Base-by-base conservation (phyloP, 805 yeast genomes). In the Ogataea philodendri region DNA sequence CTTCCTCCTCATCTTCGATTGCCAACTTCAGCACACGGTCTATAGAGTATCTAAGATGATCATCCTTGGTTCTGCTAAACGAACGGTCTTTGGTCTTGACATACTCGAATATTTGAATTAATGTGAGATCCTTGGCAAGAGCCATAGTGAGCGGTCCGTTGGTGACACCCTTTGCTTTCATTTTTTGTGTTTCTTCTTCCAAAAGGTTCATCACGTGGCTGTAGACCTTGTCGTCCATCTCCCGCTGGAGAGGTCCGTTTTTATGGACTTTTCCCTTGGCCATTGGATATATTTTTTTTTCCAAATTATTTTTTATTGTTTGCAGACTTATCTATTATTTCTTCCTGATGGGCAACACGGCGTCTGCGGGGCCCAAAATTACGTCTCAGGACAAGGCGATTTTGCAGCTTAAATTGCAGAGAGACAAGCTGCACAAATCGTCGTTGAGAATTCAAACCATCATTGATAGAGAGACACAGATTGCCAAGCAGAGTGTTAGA, bases 351-450 rank as follows among this genome's bases (percentile, higher is more conserved):
- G 67, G 67, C 11, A 61, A 61, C 29, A 30, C 56, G 11, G 25
- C 44, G 10, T 40, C 58, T 11, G 30, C 45, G 5, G 33, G 47
- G 7, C 74, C 78, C 1, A 79, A 76, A 53, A 78, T 90, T 13
- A 86, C 95, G 5, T 70, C 80, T 22, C 89, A 88, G 49, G 98
- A 93, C 54, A 75, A 69, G 52, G 96, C 97, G 0, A 74, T 93
- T 8, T 69, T 87, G 45, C 93, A 89, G 54, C 69, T 93, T 48
- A 93, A 93, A 57, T 66, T 84, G 23, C 97, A 94, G 49, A 69
- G 96, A 42, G 98, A 93, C 60, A 81, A 81, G 45, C 69, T 93
- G 15, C 75, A 75, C 47, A 84, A 82, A 57, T 84, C 88, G 45
- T 84, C 78, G 50, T 65, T 65, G 29, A 74, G 76, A 41, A 72